Conservation (phyloP, 2,329 filamentous ascomycete species). For the Clonostachys byssicola region DNA sequence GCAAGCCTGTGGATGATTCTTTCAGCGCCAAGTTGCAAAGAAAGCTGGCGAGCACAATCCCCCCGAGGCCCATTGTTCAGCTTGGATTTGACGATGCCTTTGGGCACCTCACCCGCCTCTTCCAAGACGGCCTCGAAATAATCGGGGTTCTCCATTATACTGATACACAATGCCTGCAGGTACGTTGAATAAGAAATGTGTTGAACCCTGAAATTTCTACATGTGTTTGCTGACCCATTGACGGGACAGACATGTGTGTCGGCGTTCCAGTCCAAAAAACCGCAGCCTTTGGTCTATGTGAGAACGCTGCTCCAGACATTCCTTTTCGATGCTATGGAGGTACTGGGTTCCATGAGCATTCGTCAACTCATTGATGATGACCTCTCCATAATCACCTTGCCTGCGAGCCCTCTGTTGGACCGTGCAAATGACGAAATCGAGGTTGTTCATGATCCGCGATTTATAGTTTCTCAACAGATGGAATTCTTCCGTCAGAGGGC, state of each 20-base stretch:
- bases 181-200: constrained; percentile 27
- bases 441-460: constrained; percentile 66
- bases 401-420: constrained; percentile 66
- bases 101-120: constrained; percentile 64
- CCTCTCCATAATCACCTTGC: constrained; percentile 72
- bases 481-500: constrained; percentile 61
- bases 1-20: constrained; percentile 64
- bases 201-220: background rate
- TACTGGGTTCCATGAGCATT: constrained; percentile 64
- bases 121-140: constrained; percentile 67
- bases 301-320: constrained; percentile 75
- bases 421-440: constrained; percentile 74
- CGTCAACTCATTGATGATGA: constrained; percentile 78
- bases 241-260: constrained; percentile 63
- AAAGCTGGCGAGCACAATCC: constrained; percentile 89
- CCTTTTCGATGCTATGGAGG: constrained; percentile 67
- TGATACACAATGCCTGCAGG: constrained; percentile 66
- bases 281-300: constrained; percentile 79
- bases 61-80: constrained; percentile 83
- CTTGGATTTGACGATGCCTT: constrained; percentile 70
- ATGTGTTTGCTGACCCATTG: background rate
- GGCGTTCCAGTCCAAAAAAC: constrained; percentile 72
- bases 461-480: constrained; percentile 69
- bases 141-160: constrained; percentile 63
- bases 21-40: constrained; percentile 90